Evolutionary conservation across 2,329 filamentous ascomycete genomes (phyloP).

Genomic region (Colletotrichum salicis): DNA sequence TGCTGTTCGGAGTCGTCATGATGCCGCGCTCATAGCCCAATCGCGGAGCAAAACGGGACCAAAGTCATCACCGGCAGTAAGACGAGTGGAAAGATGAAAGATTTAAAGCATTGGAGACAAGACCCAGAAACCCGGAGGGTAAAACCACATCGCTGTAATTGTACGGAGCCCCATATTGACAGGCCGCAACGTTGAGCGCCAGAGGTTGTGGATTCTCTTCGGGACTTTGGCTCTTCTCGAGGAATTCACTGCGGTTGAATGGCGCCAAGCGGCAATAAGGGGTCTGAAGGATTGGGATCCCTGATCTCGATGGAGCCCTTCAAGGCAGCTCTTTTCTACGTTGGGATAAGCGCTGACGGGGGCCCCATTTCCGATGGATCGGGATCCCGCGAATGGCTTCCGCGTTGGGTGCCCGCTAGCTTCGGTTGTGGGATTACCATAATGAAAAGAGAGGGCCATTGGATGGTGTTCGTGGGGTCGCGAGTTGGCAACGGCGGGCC

Average conservation of each 20-base stretch:
- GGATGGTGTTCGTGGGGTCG: not conserved
- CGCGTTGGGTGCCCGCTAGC: not conserved
- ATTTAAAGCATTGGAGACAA: not conserved
- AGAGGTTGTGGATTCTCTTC: constrained; percentile 1
- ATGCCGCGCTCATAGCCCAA: constrained; percentile 11
- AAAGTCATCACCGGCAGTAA: not conserved
- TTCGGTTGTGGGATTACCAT: not conserved
- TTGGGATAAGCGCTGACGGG: constrained; percentile 27
- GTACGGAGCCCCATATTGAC: not conserved
- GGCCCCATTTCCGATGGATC: constrained; percentile 10
- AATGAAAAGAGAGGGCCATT: not conserved
- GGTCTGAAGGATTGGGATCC: constrained; percentile 13
- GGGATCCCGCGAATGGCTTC: constrained; percentile 20
- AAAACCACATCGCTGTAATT: too few species aligned
- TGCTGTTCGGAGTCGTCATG: constrained; percentile 22
- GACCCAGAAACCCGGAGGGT: not conserved
- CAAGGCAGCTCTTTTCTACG: not conserved
- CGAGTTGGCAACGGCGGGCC: not conserved
- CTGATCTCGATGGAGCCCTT: not conserved
- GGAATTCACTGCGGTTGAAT: not conserved
- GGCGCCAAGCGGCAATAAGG: constrained; percentile 19
- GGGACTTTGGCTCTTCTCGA: not conserved
- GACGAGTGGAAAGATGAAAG: not conserved
- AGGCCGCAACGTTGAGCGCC: constrained; percentile 3
- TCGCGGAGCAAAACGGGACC: not conserved